phyloP scores from a whole-genome alignment of 208 protist genomes.

The Vickermania spadyakhi region DNA sequence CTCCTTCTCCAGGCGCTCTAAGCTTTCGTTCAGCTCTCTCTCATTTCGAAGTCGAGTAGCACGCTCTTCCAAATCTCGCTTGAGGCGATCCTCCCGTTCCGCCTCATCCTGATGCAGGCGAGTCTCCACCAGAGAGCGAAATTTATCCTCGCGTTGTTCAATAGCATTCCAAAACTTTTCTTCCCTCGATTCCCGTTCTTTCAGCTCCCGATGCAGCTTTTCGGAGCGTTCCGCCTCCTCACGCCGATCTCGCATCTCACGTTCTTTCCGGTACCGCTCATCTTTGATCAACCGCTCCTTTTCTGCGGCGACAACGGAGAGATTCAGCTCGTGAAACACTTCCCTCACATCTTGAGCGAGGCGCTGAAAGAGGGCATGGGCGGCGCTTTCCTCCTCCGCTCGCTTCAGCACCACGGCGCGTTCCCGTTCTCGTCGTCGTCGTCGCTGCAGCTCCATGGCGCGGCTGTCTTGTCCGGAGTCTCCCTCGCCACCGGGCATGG shows the following conservation, averaged over 20 bases:
- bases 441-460: slow-evolving; percentile 38
- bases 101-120: slow-evolving; percentile 56
- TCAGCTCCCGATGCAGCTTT: slow-evolving; percentile 54
- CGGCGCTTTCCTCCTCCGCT: slow-evolving; percentile 72
- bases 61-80: slow-evolving; percentile 73
- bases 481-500: background rate
- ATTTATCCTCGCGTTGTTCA: slow-evolving; percentile 63
- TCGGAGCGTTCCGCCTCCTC: slow-evolving; percentile 55
- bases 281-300: slow-evolving; percentile 88
- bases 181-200: slow-evolving; percentile 69
- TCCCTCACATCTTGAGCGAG: slow-evolving; percentile 84
- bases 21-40: slow-evolving; percentile 45
- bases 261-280: slow-evolving; percentile 82
- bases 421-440: slow-evolving; percentile 62
- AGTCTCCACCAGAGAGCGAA: slow-evolving; percentile 34
- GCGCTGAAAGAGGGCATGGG: slow-evolving; percentile 69
- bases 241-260: slow-evolving; percentile 54
- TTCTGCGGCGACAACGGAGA: slow-evolving; percentile 83
- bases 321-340: slow-evolving; percentile 87
- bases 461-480: background rate
- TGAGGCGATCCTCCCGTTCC: slow-evolving; percentile 67
- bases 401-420: slow-evolving; percentile 47
- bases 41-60: slow-evolving; percentile 55
- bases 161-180: slow-evolving; percentile 53
- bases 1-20: slow-evolving; percentile 63